These are phyloP conservation scores for Cyclospora cayetanensis DNA, from an alignment of 169 alveolate species.

Conservation along the genomic window DNA sequence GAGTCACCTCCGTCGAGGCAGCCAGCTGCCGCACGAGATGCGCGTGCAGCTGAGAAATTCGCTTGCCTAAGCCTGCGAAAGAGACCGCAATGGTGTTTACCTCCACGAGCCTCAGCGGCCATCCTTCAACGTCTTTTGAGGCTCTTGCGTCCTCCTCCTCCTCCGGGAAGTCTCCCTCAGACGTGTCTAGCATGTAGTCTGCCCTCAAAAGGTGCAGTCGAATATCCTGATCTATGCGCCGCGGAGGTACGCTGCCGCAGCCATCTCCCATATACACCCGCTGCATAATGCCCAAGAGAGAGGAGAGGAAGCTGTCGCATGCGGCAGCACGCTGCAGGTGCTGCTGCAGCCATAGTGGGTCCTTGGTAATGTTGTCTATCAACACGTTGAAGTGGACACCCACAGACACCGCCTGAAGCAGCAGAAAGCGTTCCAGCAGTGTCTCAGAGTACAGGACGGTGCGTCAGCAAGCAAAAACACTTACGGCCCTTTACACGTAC, in stretches of 20 bases:
- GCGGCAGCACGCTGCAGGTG: constrained; percentile 27
- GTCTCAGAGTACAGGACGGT: no score
- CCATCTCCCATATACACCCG: not conserved
- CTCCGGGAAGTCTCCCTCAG: not conserved
- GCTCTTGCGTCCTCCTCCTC: not conserved
- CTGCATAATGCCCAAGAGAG: not conserved
- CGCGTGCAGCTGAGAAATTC: constrained; percentile 37
- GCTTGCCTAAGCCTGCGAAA: constrained; percentile 51
- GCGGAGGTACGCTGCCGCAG: not conserved
- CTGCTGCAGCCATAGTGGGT: not conserved
- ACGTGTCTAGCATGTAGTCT: constrained; percentile 50
- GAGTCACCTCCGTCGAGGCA: no score
- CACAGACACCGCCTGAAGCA: not conserved
- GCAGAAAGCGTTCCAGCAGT: no score
- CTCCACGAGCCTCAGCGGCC: constrained; percentile 67
- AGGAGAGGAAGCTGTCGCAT: not conserved
- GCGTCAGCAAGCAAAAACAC: no score
- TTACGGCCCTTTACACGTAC: no score
- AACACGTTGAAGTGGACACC: not conserved
- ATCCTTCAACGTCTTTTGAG: not conserved
- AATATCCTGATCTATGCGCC: not conserved
- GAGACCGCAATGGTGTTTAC: constrained; percentile 70
- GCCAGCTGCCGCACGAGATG: not conserved
- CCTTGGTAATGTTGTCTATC: not conserved
- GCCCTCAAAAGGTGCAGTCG: constrained; percentile 29